These are phyloP conservation scores for Solanum pimpinellifolium DNA, from an alignment of 257 asterid genomes.

Conservation along the genomic window DNA sequence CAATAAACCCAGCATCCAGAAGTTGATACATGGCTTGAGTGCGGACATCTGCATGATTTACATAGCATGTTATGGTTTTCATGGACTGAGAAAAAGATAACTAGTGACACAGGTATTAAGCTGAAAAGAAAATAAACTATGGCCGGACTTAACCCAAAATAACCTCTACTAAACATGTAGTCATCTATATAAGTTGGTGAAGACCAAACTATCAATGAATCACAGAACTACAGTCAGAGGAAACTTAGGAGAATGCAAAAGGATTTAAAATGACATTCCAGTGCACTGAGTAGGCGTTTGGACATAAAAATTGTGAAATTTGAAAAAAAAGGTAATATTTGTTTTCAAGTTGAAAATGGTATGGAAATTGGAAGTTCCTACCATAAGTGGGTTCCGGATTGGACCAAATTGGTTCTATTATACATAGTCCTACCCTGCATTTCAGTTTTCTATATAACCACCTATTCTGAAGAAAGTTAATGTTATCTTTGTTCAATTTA, in stretches of 20 bases:
- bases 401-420: neutral
- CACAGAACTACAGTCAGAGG: neutral
- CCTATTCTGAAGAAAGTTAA: neutral
- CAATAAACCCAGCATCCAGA: constrained; percentile 95
- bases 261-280: neutral
- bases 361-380: neutral
- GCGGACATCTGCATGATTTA: constrained; percentile 64
- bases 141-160: neutral
- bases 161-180: neutral
- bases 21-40: constrained; percentile 99
- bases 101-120: neutral
- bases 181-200: neutral
- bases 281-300: neutral
- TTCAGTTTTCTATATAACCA: neutral
- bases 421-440: neutral
- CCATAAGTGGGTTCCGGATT: neutral
- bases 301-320: neutral
- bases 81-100: neutral
- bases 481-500: neutral
- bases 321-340: neutral
- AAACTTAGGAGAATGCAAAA: neutral
- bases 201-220: neutral
- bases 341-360: neutral
- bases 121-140: neutral
- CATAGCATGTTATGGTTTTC: neutral